These are phyloP conservation scores for Boletus rex-veris DNA, from an alignment of 768 basidiomycete species.

Conservation along the genomic window DNA sequence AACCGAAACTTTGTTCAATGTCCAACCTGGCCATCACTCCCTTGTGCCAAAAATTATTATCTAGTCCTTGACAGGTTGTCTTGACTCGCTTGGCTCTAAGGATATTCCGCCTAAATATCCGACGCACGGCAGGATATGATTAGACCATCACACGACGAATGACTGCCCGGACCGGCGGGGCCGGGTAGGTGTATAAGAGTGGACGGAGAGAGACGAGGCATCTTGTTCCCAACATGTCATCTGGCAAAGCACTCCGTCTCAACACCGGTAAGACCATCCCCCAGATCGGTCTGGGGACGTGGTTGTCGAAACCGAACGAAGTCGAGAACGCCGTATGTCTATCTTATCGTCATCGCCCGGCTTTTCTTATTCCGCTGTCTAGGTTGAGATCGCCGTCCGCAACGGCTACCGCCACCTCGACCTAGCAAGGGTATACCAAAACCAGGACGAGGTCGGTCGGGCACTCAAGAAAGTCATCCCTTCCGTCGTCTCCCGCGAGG, in stretches of 20 bases:
- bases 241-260: conserved; percentile 38
- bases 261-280: conserved; percentile 55
- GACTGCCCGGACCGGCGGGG: too few species aligned
- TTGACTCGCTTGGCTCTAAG: too few species aligned
- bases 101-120: too few species aligned
- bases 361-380: not conserved
- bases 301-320: conserved; percentile 72
- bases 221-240: conserved; percentile 36
- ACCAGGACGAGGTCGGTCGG: conserved; percentile 73
- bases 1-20: too few species aligned
- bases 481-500: conserved; percentile 72
- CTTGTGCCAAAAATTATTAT: too few species aligned
- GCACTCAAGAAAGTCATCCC: conserved; percentile 77
- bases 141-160: too few species aligned
- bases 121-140: too few species aligned
- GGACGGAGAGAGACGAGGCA: too few species aligned
- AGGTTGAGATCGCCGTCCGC: conserved; percentile 75
- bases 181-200: not conserved
- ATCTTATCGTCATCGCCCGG: not conserved
- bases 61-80: too few species aligned
- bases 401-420: conserved; percentile 85
- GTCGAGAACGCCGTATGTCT: conserved; percentile 66
- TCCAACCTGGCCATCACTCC: too few species aligned
- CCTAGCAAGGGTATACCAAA: conserved; percentile 74
- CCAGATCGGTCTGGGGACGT: conserved; percentile 81